phyloP scores from a whole-genome alignment of 305 asterid genomes.

The Solanum hybrid region DNA sequence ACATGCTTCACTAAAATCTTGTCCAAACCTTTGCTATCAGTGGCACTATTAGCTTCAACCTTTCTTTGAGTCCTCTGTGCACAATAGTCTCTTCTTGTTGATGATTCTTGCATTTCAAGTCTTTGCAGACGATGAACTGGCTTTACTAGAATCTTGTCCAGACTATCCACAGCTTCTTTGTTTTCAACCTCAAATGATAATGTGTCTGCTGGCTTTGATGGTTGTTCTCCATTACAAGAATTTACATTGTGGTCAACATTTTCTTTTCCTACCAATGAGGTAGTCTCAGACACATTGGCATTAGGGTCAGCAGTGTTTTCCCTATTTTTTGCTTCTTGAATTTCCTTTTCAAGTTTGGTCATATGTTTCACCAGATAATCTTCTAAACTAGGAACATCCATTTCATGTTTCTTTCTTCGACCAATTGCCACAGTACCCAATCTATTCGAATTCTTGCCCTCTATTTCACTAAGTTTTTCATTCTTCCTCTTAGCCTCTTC shows the following conservation, averaged over 20 bases:
- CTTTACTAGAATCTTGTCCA: constrained; percentile 10
- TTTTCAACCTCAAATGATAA: neutral
- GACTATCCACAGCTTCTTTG: constrained; percentile 3
- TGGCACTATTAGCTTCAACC: constrained; percentile 4
- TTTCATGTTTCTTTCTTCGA: constrained; percentile 10
- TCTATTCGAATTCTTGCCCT: constrained; percentile 16
- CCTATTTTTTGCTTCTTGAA: constrained; percentile 57
- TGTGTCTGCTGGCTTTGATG: neutral
- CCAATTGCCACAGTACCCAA: neutral
- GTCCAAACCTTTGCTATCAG: constrained; percentile 49
- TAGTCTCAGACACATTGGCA: neutral
- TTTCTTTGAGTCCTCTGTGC: constrained; percentile 14
- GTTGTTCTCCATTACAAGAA: constrained; percentile 3
- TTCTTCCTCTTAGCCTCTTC: constrained; percentile 31
- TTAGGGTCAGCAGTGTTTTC: constrained; percentile 5
- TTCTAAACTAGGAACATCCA: constrained; percentile 60
- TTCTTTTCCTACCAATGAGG: constrained; percentile 29
- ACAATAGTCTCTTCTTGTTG: constrained; percentile 1
- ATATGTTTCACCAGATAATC: constrained; percentile 58
- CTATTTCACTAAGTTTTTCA: constrained; percentile 6
- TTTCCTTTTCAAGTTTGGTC: constrained; percentile 75
- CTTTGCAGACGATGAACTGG: constrained; percentile 12
- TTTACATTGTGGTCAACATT: constrained; percentile 36
- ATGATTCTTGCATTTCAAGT: constrained; percentile 9
- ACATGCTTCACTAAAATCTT: constrained; percentile 67